Conservation (phyloP, 305 asterid genomes). For the Caryopteris hybrid region DNA sequence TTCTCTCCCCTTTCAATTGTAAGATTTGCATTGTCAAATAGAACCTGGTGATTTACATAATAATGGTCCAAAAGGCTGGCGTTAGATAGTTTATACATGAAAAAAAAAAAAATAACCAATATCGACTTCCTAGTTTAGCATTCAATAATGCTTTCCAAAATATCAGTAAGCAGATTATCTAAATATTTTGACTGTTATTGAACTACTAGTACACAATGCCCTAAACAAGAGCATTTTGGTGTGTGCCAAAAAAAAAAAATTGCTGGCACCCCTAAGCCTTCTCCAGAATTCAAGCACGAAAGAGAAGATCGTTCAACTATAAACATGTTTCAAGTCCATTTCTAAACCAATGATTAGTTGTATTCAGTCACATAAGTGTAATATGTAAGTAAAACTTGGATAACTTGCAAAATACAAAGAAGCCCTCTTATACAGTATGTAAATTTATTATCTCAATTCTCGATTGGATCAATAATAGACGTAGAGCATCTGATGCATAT, state of each 20-base stretch:
- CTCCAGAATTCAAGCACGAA: neutral
- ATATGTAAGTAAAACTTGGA: neutral
- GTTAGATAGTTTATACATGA: too few species aligned
- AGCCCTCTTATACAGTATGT: neutral
- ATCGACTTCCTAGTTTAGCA: neutral
- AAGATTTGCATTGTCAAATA: slow-evolving; percentile 74
- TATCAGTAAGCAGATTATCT: neutral
- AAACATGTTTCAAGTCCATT: neutral
- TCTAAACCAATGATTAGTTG: too few species aligned
- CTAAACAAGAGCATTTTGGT: neutral
- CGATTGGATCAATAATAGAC: neutral
- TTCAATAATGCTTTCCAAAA: neutral
- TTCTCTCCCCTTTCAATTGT: slow-evolving; percentile 87
- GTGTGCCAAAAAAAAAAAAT: neutral
- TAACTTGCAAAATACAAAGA: neutral
- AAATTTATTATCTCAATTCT: neutral
- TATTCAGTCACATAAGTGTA: neutral
- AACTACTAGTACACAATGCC: neutral
- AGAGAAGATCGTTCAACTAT: neutral
- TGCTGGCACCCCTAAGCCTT: neutral
- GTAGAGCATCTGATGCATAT: too few species aligned
- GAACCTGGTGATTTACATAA: slow-evolving; percentile 38
- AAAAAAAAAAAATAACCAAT: neutral
- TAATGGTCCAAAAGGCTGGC: neutral
- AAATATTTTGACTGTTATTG: neutral